Conservation (phyloP, 129 eudicot genomes). For the Dittrichia graveolens region DNA sequence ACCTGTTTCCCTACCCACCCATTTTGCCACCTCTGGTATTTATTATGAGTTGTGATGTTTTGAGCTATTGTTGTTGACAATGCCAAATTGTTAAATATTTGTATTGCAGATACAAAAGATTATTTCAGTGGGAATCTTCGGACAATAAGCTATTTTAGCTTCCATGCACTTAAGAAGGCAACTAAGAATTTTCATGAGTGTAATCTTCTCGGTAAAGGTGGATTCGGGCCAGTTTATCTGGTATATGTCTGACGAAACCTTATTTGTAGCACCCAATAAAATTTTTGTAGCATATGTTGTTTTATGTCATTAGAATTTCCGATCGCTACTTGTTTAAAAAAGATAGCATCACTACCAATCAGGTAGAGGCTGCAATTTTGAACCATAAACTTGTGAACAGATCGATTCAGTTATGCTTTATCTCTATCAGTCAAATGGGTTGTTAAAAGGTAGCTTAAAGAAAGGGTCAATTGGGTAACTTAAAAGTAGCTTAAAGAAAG, state of each 20-base stretch:
- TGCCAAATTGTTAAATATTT: not conserved
- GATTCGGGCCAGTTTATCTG: conserved; percentile 69
- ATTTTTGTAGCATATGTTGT: not conserved
- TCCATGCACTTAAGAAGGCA: conserved; percentile 57
- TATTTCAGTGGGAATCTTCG: conserved; percentile 55
- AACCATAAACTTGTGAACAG: not conserved
- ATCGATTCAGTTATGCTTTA: not conserved
- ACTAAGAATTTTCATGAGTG: conserved; percentile 39
- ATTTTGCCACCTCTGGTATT: not conserved
- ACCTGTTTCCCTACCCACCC: not conserved
- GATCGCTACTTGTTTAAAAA: not conserved
- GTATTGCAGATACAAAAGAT: conserved; percentile 43
- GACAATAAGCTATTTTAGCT: conserved; percentile 57
- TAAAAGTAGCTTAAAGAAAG: too few relatives aligned
- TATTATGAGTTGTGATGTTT: not conserved
- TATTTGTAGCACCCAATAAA: not conserved
- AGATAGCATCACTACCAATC: not conserved
- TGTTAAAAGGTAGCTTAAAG: not conserved
- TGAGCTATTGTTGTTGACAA: not conserved
- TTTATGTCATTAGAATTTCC: not conserved
- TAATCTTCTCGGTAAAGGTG: conserved; percentile 59
- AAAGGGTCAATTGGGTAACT: not conserved
- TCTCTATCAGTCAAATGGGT: not conserved
- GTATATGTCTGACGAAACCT: conserved; percentile 25
- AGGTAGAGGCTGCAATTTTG: not conserved